Evolutionary conservation across 2,329 filamentous ascomycete genomes (phyloP).

Genomic region (Fusarium longipes): DNA sequence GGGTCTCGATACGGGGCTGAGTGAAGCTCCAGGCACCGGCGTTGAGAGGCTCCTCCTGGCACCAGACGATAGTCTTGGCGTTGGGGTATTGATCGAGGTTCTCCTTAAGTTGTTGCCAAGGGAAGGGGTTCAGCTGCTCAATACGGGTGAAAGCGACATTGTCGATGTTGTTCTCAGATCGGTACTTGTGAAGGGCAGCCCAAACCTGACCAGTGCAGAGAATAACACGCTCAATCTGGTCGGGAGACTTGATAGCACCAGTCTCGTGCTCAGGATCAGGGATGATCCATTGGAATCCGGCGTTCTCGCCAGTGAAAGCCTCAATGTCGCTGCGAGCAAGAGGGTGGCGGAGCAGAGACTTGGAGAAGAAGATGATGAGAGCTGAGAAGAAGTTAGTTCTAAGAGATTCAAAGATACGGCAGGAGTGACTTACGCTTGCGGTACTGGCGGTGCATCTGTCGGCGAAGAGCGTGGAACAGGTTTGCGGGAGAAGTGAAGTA

Average conservation of each 20-base stretch:
- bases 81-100: conserved; percentile 98
- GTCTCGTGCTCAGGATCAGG: conserved; percentile 85
- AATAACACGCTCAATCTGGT: conserved; percentile 93
- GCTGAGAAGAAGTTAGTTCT: conserved; percentile 57
- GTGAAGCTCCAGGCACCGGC: conserved; percentile 96
- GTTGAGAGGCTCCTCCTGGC: conserved; percentile 97
- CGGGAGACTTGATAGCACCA: conserved; percentile 78
- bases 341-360: conserved; percentile 93
- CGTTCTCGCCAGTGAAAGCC: conserved; percentile 84
- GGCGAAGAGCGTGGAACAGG: conserved; percentile 93
- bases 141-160: conserved; percentile 94
- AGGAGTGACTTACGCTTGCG: conserved; percentile 82
- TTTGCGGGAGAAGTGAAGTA: conserved; percentile 98
- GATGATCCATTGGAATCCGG: conserved; percentile 97
- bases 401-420: background rate
- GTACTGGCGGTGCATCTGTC: conserved; percentile 99
- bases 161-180: conserved; percentile 85
- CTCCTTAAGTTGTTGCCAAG: conserved; percentile 95
- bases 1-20: conserved; percentile 96
- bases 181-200: conserved; percentile 89
- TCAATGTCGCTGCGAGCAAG: conserved; percentile 89
- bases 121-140: conserved; percentile 99
- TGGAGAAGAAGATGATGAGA: conserved; percentile 97
- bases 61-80: conserved; percentile 96
- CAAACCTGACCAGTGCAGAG: conserved; percentile 97